Percentiles rank a stretch among this genome's conserved stretches.
These are phyloP conservation scores for Penicillium concentricum DNA, from an alignment of 2,329 filamentous ascomycete genomes.

Conservation along the genomic window DNA sequence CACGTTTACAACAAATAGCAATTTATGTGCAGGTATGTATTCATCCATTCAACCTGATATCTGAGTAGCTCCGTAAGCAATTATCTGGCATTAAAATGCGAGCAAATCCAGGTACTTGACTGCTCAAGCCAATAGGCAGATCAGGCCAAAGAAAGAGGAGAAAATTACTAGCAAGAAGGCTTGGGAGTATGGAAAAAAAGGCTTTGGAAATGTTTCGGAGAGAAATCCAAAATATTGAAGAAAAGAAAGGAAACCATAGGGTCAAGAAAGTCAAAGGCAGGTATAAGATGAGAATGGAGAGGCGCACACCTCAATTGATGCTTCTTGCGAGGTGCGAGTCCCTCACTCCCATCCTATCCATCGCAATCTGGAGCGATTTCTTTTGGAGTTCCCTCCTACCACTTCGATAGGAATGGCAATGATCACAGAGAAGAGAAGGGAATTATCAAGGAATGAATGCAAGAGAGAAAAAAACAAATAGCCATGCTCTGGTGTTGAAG, in stretches of 20 bases:
- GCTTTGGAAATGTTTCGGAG: slow-evolving; percentile 8
- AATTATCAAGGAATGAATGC: slow-evolving; percentile 18
- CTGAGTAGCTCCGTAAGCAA: neutral
- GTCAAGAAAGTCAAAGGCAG: neutral
- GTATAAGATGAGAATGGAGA: neutral
- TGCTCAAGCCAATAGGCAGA: neutral
- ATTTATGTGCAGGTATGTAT: neutral
- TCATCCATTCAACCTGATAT: slow-evolving; percentile 2
- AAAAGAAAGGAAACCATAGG: slow-evolving; percentile 2
- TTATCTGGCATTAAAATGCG: neutral
- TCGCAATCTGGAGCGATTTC: neutral
- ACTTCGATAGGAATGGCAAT: neutral
- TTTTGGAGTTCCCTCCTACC: neutral
- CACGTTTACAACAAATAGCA: neutral
- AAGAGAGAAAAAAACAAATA: slow-evolving; percentile 6
- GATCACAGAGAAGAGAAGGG: slow-evolving; percentile 10
- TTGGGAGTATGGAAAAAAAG: slow-evolving; percentile 25
- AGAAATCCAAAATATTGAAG: neutral
- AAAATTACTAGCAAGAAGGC: slow-evolving; percentile 12
- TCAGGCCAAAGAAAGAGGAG: slow-evolving; percentile 2
- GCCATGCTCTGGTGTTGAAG: slow-evolving; percentile 14
- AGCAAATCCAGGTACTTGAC: neutral
- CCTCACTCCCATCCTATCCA: neutral
- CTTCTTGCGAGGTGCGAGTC: neutral
- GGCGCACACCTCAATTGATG: neutral